phyloP scores from a whole-genome alignment of 768 basidiomycete species.

The Leucogyrophana mollusca region DNA sequence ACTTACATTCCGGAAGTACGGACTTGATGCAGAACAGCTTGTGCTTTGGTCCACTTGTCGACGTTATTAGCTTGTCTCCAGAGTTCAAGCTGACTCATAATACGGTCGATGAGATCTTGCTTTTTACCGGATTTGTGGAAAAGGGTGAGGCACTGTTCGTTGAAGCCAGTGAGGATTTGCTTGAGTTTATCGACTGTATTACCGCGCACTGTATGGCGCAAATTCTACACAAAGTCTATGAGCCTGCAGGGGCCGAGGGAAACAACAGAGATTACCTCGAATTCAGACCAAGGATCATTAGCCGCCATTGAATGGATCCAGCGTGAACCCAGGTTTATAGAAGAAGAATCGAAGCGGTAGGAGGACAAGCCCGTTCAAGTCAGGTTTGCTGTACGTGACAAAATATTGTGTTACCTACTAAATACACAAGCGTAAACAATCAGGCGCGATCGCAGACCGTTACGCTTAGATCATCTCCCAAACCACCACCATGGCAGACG shows the following conservation, averaged over 20 bases:
- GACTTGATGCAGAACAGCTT: conserved; percentile 65
- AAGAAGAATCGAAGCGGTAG: conserved; percentile 8
- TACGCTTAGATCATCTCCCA: conserved; percentile 28
- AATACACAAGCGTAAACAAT: conserved; percentile 35
- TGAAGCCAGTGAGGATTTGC: conserved; percentile 73
- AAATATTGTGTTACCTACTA: conserved; percentile 18
- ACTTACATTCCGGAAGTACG: conserved; percentile 67
- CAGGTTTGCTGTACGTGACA: no score
- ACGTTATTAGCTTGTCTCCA: conserved; percentile 57
- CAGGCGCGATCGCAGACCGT: neutral
- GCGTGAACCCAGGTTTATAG: neutral
- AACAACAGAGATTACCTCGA: conserved; percentile 52
- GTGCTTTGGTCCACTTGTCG: conserved; percentile 71
- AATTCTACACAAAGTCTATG: conserved; percentile 42
- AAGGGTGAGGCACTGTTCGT: conserved; percentile 71
- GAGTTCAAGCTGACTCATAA: conserved; percentile 53
- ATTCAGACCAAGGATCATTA: conserved; percentile 65
- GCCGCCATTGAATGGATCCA: conserved; percentile 50
- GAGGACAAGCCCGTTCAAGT: conserved; percentile 1
- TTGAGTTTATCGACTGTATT: conserved; percentile 88
- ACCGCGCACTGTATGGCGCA: conserved; percentile 67
- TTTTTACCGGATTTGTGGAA: conserved; percentile 82
- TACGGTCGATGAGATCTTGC: conserved; percentile 82
- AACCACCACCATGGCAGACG: conserved; percentile 35
- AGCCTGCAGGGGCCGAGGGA: conserved; percentile 8